Conservation (phyloP, 2,329 filamentous ascomycete species). For the Sclerotinia spermophila region DNA sequence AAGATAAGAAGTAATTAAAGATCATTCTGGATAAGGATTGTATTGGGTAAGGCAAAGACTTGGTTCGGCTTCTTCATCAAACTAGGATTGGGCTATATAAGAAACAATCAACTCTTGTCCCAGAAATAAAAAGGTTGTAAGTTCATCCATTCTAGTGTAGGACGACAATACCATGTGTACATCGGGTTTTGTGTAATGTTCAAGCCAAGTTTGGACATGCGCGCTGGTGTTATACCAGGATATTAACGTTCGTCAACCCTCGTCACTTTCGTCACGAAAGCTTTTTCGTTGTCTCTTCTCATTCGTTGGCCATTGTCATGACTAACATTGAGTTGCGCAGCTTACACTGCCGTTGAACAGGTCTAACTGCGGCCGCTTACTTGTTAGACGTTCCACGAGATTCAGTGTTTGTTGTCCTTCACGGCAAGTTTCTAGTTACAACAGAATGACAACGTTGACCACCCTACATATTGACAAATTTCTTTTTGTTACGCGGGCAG, state of each 20-base stretch:
- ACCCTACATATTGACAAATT: neutral
- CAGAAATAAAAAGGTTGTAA: neutral
- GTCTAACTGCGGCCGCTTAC: too few relatives aligned
- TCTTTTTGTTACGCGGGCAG: neutral
- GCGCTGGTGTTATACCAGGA: neutral
- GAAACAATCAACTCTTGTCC: neutral
- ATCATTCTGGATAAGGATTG: neutral
- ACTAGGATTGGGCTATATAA: neutral
- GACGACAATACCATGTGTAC: neutral
- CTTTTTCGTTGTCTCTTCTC: neutral
- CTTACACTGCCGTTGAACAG: neutral
- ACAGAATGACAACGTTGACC: neutral
- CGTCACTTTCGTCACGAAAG: neutral
- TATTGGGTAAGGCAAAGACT: neutral
- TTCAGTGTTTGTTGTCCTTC: too few relatives aligned
- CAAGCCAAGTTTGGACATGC: neutral
- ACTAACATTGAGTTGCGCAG: neutral
- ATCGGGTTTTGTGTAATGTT: neutral
- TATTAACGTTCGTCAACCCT: neutral
- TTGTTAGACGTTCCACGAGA: neutral
- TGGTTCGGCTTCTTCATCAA: neutral
- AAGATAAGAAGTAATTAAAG: neutral
- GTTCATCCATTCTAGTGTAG: neutral
- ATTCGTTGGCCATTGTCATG: too few relatives aligned
- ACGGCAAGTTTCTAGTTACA: neutral